Percentiles rank a stretch among this genome's conserved stretches.
Evolutionary conservation across 1,139 yeast species (phyloP).

Genomic region (Suhomyces taliae): DNA sequence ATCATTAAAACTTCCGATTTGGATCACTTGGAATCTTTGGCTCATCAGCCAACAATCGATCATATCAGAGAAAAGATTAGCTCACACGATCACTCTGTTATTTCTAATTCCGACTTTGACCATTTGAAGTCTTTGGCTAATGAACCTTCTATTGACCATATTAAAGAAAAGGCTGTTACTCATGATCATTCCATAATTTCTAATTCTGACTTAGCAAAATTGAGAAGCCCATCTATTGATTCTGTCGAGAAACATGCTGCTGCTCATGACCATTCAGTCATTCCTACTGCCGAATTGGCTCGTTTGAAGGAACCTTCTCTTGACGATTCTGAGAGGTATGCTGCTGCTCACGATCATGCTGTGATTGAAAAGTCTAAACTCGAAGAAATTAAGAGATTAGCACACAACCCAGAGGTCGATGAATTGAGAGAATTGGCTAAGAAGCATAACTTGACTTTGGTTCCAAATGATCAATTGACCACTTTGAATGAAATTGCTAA

Average conservation of each 20-base stretch:
- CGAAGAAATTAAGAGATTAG: constrained; percentile 14
- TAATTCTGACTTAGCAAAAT: constrained; percentile 12
- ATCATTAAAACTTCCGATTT: constrained; percentile 15
- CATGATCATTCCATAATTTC: constrained; percentile 6
- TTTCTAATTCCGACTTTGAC: constrained; percentile 13
- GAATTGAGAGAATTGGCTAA: constrained; percentile 10
- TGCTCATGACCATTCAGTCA: constrained; percentile 2
- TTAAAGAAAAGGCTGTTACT: constrained; percentile 12
- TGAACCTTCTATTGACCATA: constrained; percentile 23
- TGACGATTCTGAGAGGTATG: constrained; percentile 14
- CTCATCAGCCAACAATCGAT: constrained; percentile 21
- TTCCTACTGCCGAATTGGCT: constrained; percentile 13
- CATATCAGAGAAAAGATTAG: constrained; percentile 22
- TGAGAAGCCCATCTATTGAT: constrained; percentile 18
- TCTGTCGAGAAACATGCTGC: constrained; percentile 9
- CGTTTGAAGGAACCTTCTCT: constrained; percentile 16
- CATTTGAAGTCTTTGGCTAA: constrained; percentile 14
- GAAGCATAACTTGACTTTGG: constrained; percentile 4
- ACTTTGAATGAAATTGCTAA: constrained; percentile 10
- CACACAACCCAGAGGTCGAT: constrained; percentile 18
- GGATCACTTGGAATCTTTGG: constrained; percentile 8
- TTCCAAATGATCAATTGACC: constrained; percentile 7
- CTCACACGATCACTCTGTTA: constrained; percentile 3
- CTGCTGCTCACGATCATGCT: constrained; percentile 3
- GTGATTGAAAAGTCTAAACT: background rate